These are phyloP conservation scores for Rhizophora apiculata DNA, from an alignment of 345 rosid species.

Conservation along the genomic window DNA sequence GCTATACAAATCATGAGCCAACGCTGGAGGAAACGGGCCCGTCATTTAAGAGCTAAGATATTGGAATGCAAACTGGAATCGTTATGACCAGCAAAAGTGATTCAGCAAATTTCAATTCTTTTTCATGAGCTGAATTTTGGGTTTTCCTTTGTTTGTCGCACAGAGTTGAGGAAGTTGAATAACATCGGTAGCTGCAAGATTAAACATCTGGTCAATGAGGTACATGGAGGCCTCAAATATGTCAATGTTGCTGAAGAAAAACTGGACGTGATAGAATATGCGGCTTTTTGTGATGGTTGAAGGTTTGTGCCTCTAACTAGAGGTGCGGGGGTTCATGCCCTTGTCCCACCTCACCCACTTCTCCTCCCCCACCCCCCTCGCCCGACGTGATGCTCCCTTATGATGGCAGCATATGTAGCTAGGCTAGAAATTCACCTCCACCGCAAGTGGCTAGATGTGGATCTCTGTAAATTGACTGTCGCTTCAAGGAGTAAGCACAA, in stretches of 20 bases:
- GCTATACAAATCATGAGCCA: slow-evolving; percentile 31
- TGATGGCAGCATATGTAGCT: slow-evolving; percentile 51
- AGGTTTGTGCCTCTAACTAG: no score
- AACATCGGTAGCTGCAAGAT: slow-evolving; percentile 13
- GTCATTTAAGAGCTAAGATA: slow-evolving; percentile 32
- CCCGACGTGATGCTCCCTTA: no score
- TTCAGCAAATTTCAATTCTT: slow-evolving; percentile 49
- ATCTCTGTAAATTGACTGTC: slow-evolving; percentile 48
- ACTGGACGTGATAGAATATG: slow-evolving; percentile 28
- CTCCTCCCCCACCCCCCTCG: no score
- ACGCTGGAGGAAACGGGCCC: slow-evolving; percentile 42
- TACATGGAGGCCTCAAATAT: slow-evolving; percentile 54
- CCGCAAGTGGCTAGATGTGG: slow-evolving; percentile 64
- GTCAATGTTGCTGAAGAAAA: slow-evolving; percentile 46
- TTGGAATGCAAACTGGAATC: slow-evolving; percentile 51
- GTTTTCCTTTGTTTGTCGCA: slow-evolving; percentile 22
- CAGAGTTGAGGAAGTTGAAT: slow-evolving; percentile 20
- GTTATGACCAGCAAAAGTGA: slow-evolving; percentile 57
- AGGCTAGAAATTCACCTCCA: slow-evolving; percentile 68
- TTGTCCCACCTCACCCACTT: no score
- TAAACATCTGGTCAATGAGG: slow-evolving; percentile 41
- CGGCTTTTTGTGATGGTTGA: no score
- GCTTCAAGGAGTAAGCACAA: slow-evolving; percentile 31
- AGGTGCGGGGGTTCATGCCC: no score
- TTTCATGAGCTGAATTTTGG: slow-evolving; percentile 38